A percentile compares a stretch with the other conserved stretches of the same genome.
Conservation (phyloP, 192 early-diverging fungal genomes). For the Physocladia obscura region DNA sequence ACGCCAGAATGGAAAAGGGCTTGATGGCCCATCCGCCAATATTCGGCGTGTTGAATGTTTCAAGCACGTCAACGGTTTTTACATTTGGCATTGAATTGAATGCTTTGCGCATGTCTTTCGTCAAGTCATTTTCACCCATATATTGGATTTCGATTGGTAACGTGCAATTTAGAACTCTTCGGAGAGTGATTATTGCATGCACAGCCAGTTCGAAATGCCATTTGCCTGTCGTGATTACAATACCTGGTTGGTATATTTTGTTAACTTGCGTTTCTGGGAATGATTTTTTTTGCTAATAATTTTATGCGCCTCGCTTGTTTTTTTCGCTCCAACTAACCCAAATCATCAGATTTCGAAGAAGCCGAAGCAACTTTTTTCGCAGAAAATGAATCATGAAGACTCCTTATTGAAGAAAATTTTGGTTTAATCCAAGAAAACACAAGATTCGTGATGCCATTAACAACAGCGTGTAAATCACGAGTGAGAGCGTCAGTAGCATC, state of each 20-base stretch:
- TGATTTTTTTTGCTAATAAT: too few species aligned
- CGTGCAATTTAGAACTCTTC: conserved; percentile 35
- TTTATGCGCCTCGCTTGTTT: too few species aligned
- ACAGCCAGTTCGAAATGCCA: conserved; percentile 30
- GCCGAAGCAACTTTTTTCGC: too few species aligned
- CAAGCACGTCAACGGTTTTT: conserved; percentile 19
- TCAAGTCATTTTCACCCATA: conserved; percentile 34
- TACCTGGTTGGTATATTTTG: not conserved
- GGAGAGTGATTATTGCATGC: conserved; percentile 1
- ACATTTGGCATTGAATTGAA: conserved; percentile 27
- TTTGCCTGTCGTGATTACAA: conserved; percentile 11
- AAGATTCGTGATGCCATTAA: not conserved
- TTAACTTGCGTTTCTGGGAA: not conserved
- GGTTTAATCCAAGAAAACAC: conserved; percentile 19
- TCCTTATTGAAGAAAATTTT: not conserved
- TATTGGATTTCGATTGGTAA: conserved; percentile 63
- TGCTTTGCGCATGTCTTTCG: not conserved
- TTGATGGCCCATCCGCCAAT: conserved; percentile 9
- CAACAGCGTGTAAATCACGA: not conserved
- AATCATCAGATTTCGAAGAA: too few species aligned
- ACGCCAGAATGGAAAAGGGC: conserved; percentile 12
- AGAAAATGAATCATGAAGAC: too few species aligned
- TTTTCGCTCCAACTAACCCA: too few species aligned
- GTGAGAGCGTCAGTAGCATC: not conserved
- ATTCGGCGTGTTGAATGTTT: conserved; percentile 15